Evolutionary conservation across 2,329 filamentous ascomycete genomes (phyloP), one percentile per base, ranked within the genome.

Genomic region (Talaromyces amestolkiae): DNA sequence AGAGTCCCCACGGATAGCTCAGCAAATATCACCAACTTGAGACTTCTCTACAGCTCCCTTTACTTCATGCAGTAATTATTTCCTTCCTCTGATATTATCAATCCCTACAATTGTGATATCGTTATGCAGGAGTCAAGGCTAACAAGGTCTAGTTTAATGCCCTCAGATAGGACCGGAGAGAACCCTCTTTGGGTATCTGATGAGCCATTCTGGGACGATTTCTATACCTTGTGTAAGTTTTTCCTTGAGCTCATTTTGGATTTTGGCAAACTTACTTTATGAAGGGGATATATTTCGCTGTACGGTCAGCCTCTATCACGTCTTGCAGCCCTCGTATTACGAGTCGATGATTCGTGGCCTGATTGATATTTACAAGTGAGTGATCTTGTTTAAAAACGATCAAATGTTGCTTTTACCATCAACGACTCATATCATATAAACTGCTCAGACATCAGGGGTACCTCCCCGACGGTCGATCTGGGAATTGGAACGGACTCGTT

Each of bases 201-300:
- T 0, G 89, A 91, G 74, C 88, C 89, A 1, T 91, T 88, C 70
- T 91, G 89, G 72, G 87, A 90, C 68, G 89, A 91, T 64, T 85
- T 89, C 17, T 91, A 90, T 70, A 91, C 89, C 3, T 68, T 75
- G 62, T 75, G 73, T 75, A 39, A 68, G 72, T 66, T 85, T 75
- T 78, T 3, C 13, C 13, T 51, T 22, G 51, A 10, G 17, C 31
- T 39, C 15, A 22, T 13, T 24, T 10, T 9, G 22, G 11, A 22
- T 22, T 4, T 15, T 27, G 6, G 15, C 24, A 24, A 17, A 22
- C 33, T 65, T 27, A 43, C 17, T 0, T 81, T 22, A 49, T 17
- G 22, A 11, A 58, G 91, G 89, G 89, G 78, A 82, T 66, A 77
- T 82, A 72, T 89, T 90, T 73, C 85, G 89, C 33, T 91, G 87